Evolutionary conservation across 352 stramenopile species (phyloP), one percentile per base, ranked within the genome.

Genomic region (Pilasporangium apinafurcum): DNA sequence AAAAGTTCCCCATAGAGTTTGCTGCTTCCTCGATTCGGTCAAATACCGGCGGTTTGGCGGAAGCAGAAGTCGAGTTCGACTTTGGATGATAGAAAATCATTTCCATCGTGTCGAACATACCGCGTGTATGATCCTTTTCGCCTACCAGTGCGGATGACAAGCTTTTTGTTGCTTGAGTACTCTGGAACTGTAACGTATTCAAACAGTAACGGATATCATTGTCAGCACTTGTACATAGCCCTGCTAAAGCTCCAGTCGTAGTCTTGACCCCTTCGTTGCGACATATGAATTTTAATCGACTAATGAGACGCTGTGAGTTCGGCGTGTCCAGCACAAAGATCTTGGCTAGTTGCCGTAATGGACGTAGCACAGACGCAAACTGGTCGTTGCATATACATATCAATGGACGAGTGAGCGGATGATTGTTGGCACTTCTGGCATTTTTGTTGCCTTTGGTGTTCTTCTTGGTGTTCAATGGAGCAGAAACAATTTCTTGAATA

Each of bases 371-470:
- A 1, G 95, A 95, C 10, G 93, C 93, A 62, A 97, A 98, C 54
- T 97, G 86, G 58, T 99, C 92, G 62, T 99, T 99, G 68, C 96
- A 99, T 64, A 99, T 98, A 56, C 97, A 98, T 50, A 99, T 98
- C 14, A 99, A 70, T 7, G 96, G 96, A 1, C 95, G 80, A 38
- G 65, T 96, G 29, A 97, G 59, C 5, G 91, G 75, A 29, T 97
- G 83, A 18, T 65, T 57, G 36, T 65, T 72, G 18, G 48, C 44
- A 16, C 29, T 26, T n/a, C 13, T 35, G 24, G 62, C 58, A 16
- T 44, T 50, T 39, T 77, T 73, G 28, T 30, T 38, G 17, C 38
- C 28, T 14, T 56, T 50, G 12, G 18, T 13, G 13, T 36, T 56
- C 49, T 73, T 83, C 34, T 80, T 75, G 31, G 26, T 48, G 35